phyloP scores from a whole-genome alignment of 192 early-diverging fungal species.

The Phlyctochytrium bullatum region DNA sequence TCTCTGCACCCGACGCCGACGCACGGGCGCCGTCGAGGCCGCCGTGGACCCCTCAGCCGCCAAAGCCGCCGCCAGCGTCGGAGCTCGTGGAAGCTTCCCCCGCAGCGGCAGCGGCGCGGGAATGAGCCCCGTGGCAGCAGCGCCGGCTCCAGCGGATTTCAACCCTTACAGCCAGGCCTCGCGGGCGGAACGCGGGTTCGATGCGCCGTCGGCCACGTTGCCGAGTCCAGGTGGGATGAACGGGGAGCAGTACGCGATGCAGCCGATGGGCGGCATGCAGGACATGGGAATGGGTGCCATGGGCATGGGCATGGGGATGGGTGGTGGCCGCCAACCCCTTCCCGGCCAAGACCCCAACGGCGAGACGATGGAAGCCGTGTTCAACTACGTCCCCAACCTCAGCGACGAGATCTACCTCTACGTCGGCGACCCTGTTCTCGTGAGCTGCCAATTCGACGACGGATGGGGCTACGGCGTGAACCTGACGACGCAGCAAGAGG shows the following conservation, averaged over 20 bases:
- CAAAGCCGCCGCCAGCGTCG: neutral
- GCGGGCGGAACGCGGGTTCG: neutral
- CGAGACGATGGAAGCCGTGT: slow-evolving; percentile 43
- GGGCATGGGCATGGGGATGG: neutral
- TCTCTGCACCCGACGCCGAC: neutral
- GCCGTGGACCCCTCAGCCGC: neutral
- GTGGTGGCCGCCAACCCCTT: neutral
- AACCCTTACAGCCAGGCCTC: neutral
- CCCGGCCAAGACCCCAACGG: neutral
- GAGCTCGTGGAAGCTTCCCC: neutral
- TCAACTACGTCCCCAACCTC: slow-evolving; percentile 45
- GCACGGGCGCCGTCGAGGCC: too few species aligned
- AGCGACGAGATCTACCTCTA: slow-evolving; percentile 44
- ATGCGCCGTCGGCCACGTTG: neutral
- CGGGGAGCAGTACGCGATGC: neutral
- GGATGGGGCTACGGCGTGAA: slow-evolving; percentile 54
- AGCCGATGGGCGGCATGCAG: neutral
- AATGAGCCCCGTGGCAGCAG: neutral
- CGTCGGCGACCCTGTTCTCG: slow-evolving; percentile 40
- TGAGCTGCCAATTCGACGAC: slow-evolving; percentile 50
- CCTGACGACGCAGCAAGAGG: slow-evolving; percentile 48
- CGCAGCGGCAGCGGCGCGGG: neutral
- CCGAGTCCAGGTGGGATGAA: neutral
- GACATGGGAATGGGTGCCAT: neutral
- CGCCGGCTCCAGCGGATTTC: neutral